Base-by-base conservation (phyloP, 2,329 filamentous ascomycete species). In the Colletotrichum somersetense region DNA sequence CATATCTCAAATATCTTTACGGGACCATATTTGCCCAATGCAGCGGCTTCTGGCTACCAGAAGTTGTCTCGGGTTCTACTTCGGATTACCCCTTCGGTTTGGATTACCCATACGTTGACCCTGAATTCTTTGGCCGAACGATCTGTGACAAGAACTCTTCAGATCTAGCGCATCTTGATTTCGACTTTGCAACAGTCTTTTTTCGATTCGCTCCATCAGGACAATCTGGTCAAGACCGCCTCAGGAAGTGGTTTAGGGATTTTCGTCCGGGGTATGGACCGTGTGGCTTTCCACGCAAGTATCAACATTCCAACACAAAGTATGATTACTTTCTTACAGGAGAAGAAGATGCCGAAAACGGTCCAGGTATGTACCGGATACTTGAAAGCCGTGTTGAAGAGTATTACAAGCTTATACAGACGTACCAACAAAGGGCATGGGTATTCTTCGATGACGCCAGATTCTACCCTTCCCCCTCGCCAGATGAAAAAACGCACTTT, bases 211-310 rank as follows among this genome's bases (percentile, higher is more conserved):
- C 57, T 16, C 7, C 5, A 46, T 5, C 57, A 8, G 57, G 57
- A 46, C 26, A 33, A n/a, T 26, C 38, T 46, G 57, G 16, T 30
- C 26, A 26, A 8, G 40, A 61, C 26, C 26, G 40, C 40, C 57
- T 61, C 23, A 61, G 44, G 40, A 10, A 46, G 57, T 61, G 23
- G 40, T n/a, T 33, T 33, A 12, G 7, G 3, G 5, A 20, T 18
- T 10, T 30, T 26, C 2, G 1, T 30, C n/a, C 6, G 42, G 4
- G 2, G 1, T 1, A 38, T 12, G 12, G 10, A n/a, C n/a, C n/a
- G n/a, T n/a, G n/a, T n/a, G n/a, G n/a, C 23, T 44, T 26, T 23
- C 20, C n/a, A 20, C 4, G 11, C 10, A 20, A 14, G 35, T 3
- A 5, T n/a, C 18, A 26, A 18, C 14, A 26, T 26, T 53, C 30